Conservation (phyloP, 2,329 filamentous ascomycete genomes). For the Paecilomyces sp. region DNA sequence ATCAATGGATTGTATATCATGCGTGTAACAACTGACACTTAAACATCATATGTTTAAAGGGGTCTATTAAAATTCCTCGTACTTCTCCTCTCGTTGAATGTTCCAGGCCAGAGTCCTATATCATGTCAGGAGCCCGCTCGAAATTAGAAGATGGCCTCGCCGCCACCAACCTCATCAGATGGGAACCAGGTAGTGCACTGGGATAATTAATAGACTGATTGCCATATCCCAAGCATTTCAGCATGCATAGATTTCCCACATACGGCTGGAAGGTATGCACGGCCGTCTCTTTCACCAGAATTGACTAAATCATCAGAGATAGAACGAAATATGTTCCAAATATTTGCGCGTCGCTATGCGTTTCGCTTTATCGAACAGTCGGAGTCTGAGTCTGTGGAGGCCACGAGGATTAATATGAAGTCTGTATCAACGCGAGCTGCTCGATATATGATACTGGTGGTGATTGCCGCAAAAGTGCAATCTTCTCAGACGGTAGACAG, state of each 20-base stretch:
- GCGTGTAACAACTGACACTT: too few species aligned
- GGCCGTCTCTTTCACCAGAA: background rate
- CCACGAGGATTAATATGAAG: background rate
- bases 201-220: too few species aligned
- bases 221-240: background rate
- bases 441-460: background rate
- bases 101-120: too few species aligned
- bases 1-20: too few species aligned
- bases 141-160: too few species aligned
- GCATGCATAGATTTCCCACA: background rate
- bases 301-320: background rate
- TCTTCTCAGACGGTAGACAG: conserved; percentile 50
- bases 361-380: background rate
- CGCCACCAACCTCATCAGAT: too few species aligned
- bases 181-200: too few species aligned
- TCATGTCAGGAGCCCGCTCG: too few species aligned
- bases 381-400: background rate
- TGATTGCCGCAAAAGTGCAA: background rate
- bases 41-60: too few species aligned
- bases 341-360: background rate
- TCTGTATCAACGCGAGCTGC: background rate
- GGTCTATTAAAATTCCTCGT: too few species aligned
- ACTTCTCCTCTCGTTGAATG: too few species aligned
- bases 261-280: background rate
- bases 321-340: too few species aligned